phyloP scores from a whole-genome alignment of 2,329 filamentous ascomycete genomes.

The Arthrobotrys conoides region DNA sequence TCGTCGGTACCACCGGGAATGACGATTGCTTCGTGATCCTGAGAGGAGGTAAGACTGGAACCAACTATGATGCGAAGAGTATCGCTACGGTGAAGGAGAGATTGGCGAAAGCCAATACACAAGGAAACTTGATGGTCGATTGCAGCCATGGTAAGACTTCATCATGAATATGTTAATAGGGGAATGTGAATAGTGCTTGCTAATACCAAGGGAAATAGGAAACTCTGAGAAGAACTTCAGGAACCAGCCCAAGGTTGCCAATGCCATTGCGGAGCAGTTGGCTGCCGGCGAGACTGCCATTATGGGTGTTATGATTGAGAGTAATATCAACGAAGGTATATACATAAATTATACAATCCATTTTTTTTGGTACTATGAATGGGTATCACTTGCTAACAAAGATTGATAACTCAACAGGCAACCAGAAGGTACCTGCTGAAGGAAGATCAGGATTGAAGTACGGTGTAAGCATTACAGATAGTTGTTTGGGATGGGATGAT shows the following conservation, averaged over 20 bases:
- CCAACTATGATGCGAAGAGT: slow-evolving; percentile 91
- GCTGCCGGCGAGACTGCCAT: slow-evolving; percentile 88
- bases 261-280: slow-evolving; percentile 85
- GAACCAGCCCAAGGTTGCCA: slow-evolving; percentile 95
- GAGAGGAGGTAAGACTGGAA: slow-evolving; percentile 88
- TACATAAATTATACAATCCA: not conserved
- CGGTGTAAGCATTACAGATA: slow-evolving; percentile 94
- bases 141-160: slow-evolving; percentile 86
- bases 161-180: not conserved
- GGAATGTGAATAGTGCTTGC: not conserved
- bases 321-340: slow-evolving; percentile 87
- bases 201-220: slow-evolving; percentile 71
- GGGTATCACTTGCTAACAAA: slow-evolving; percentile 16
- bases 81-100: slow-evolving; percentile 84
- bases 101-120: slow-evolving; percentile 84
- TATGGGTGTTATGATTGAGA: slow-evolving; percentile 98
- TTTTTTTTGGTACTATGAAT: not conserved
- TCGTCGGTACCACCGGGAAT: slow-evolving; percentile 92
- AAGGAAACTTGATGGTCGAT: slow-evolving; percentile 95
- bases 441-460: slow-evolving; percentile 84
- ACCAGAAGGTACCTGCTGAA: slow-evolving; percentile 88
- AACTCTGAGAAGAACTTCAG: slow-evolving; percentile 98
- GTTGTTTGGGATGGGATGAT: slow-evolving; percentile 86
- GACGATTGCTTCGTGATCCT: slow-evolving; percentile 98
- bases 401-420: slow-evolving; percentile 68